Conservation (phyloP, 495 filamentous ascomycete species). For the Xylaria telfairii region DNA sequence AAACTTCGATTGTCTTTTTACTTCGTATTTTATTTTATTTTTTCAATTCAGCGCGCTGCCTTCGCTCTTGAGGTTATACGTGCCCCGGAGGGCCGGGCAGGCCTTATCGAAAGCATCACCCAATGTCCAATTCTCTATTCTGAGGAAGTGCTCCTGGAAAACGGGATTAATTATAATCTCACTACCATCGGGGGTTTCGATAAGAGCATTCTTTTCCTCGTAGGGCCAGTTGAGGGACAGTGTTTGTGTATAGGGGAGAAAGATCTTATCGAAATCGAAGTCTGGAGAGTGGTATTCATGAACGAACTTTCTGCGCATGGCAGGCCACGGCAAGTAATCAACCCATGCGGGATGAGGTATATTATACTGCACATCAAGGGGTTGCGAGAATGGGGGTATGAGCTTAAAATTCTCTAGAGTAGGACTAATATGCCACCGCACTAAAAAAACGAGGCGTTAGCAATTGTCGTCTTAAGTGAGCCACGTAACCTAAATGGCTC, state of each 20-base stretch:
- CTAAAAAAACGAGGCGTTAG: not conserved
- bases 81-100: slow-evolving; percentile 66
- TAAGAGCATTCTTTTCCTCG: slow-evolving; percentile 65
- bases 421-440: slow-evolving; percentile 81
- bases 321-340: slow-evolving; percentile 77
- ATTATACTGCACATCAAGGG: slow-evolving; percentile 65
- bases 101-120: slow-evolving; percentile 68
- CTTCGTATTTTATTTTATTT: not conserved
- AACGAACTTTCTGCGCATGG: slow-evolving; percentile 70
- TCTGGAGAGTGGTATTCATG: slow-evolving; percentile 48
- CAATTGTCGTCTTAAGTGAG: not conserved
- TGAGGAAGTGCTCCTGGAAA: slow-evolving; percentile 74
- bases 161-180: slow-evolving; percentile 78
- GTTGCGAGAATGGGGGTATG: slow-evolving; percentile 70
- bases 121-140: slow-evolving; percentile 77
- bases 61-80: slow-evolving; percentile 45
- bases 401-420: slow-evolving; percentile 76
- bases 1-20: not conserved
- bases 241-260: slow-evolving; percentile 77
- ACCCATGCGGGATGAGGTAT: slow-evolving; percentile 76
- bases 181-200: slow-evolving; percentile 59
- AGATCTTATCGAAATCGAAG: slow-evolving; percentile 75
- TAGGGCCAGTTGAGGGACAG: slow-evolving; percentile 80
- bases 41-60: not conserved
- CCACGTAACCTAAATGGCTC: not conserved